Conservation (phyloP, 495 filamentous ascomycete species). For the Penicillium nucicola region DNA sequence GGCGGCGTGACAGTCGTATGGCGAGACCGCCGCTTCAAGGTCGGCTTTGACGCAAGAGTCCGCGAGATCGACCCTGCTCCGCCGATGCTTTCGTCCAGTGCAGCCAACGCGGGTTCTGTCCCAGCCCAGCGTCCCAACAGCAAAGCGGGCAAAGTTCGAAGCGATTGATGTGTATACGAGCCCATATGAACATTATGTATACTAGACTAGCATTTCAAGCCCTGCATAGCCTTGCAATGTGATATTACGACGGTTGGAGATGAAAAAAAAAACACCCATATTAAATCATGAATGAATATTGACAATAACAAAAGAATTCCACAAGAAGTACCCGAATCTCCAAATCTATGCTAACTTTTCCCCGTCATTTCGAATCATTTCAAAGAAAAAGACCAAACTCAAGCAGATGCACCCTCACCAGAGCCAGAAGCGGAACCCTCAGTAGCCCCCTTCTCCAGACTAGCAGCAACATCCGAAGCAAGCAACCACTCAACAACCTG, state of each 20-base stretch:
- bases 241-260: conserved; percentile 1
- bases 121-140: conserved; percentile 3
- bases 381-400: not conserved
- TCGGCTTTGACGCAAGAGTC: conserved; percentile 80
- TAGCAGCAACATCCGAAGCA: conserved; percentile 36
- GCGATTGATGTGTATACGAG: conserved; percentile 19
- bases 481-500: conserved; percentile 49
- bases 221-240: not conserved
- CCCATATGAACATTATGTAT: conserved; percentile 7
- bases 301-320: conserved; percentile 11
- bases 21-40: conserved; percentile 79
- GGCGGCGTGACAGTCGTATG: conserved; percentile 82
- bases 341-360: conserved; percentile 11
- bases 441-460: conserved; percentile 32
- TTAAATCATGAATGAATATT: conserved; percentile 8
- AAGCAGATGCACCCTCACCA: conserved; percentile 14
- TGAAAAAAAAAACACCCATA: no score
- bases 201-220: conserved; percentile 8
- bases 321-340: conserved; percentile 1
- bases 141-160: conserved; percentile 20
- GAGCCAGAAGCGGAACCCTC: conserved; percentile 8
- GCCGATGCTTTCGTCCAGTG: conserved; percentile 7
- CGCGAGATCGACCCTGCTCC: conserved; percentile 37
- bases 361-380: conserved; percentile 1
- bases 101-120: conserved; percentile 11